Base-by-base conservation (phyloP, 1,284 basidiomycete genomes). In the Ustilago curta region DNA sequence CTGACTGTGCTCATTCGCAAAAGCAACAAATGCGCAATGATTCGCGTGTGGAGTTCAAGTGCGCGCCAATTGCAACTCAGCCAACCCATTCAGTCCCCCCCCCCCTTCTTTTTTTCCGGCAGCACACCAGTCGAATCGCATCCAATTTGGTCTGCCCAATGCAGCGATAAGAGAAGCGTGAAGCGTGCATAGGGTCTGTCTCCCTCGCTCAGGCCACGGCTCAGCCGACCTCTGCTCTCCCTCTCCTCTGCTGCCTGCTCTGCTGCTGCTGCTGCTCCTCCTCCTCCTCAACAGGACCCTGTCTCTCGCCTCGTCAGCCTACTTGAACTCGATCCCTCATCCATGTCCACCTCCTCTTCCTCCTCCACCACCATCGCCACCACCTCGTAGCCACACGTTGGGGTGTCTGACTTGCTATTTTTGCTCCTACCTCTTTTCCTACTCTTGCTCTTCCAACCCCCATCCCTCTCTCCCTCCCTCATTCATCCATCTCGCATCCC, bases 1-100 rank as follows among this genome's bases (percentile, higher is more conserved):
- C 18, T 27, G 11, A 16, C 4, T 12, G 3, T 21, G 23, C 43
- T 25, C 12, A n/a, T n/a, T 29, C 29, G 9, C 29, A 19, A 42
- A 37, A 42, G n/a, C 6, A 43, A 19, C 42, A 40, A 27, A 27
- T 27, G 27, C 68, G 50, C 59, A 58, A 65, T 70, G 68, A 70
- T 64, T 54, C 44, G 37, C 55, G 48, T 70, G 68, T 70, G 68
- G 62, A 70, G 68, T 70, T 70, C 62, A 65, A 19, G 35, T 11
- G 53, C 43, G 53, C 53, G 42, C 53, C 14, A 14, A 35, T 43
- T 49, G 29, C 39, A 60, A 63, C 67, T 70, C 67, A 64, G 67
- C 61, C 37, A 27, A 18, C 49, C 50, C 32, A 47, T 14, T 45
- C 43, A 18, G 35, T 21, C 51, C 48, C 47, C n/a, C n/a, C n/a